Conservation (phyloP, 345 rosid genomes). For the Raphanus raphanistrum region DNA sequence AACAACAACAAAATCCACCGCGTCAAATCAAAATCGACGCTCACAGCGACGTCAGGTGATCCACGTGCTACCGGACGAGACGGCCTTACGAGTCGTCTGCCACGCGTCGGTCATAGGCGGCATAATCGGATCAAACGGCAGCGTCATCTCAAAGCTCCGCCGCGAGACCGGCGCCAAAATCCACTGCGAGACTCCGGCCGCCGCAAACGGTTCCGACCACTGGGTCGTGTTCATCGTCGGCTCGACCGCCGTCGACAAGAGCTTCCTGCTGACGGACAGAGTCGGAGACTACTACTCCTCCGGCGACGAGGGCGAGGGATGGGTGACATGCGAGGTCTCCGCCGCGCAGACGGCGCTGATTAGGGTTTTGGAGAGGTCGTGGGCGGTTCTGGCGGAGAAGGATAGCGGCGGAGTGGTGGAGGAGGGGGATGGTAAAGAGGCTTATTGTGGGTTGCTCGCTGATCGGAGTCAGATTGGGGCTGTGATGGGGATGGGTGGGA, state of each 20-base stretch:
- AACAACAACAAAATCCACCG: not conserved
- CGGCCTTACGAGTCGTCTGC: conserved; percentile 47
- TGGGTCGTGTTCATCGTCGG: conserved; percentile 48
- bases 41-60: conserved; percentile 17
- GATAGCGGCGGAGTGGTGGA: conserved; percentile 29
- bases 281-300: conserved; percentile 19
- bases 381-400: conserved; percentile 47
- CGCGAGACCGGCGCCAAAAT: conserved; percentile 44
- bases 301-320: conserved; percentile 21
- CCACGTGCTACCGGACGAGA: conserved; percentile 31
- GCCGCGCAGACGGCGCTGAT: conserved; percentile 59
- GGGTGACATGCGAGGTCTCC: conserved; percentile 46
- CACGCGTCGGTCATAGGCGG: conserved; percentile 45
- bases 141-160: conserved; percentile 36
- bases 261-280: conserved; percentile 34
- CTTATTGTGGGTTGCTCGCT: conserved; percentile 60
- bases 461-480: conserved; percentile 53
- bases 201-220: conserved; percentile 40
- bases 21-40: conserved; percentile 11
- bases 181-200: conserved; percentile 39
- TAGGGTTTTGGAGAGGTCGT: conserved; percentile 61
- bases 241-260: conserved; percentile 36
- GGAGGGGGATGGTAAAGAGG: conserved; percentile 37
- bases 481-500: conserved; percentile 53
- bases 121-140: conserved; percentile 46